Conservation (phyloP, 768 basidiomycete species). For the Cyclocybe cylindracea region DNA sequence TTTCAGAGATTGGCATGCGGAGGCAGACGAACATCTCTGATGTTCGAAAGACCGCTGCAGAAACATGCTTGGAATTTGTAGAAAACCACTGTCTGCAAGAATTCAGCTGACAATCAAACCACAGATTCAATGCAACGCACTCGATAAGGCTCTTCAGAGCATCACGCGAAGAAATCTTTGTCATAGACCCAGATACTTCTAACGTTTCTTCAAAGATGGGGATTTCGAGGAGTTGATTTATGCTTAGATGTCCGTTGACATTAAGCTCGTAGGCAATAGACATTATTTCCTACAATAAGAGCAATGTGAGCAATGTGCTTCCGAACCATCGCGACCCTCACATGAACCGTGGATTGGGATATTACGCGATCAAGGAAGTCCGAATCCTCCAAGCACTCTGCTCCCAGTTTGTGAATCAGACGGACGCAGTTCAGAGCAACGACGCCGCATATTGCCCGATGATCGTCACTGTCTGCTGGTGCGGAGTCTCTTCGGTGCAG, state of each 20-base stretch:
- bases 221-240: conserved; percentile 16
- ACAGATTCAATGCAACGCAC: conserved; percentile 3
- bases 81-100: conserved; percentile 15
- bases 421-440: conserved; percentile 15
- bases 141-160: conserved; percentile 1
- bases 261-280: conserved; percentile 4
- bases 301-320: not conserved
- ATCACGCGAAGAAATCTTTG: not conserved
- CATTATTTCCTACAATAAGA: conserved; percentile 8
- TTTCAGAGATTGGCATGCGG: conserved; percentile 8
- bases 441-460: conserved; percentile 5
- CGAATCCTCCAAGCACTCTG: conserved; percentile 3
- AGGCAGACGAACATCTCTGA: conserved; percentile 15
- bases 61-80: conserved; percentile 2
- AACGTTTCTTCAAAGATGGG: conserved; percentile 21
- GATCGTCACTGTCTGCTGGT: conserved; percentile 1
- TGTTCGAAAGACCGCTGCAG: conserved; percentile 9
- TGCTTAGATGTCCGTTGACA: conserved; percentile 2
- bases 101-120: not conserved
- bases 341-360: conserved; percentile 14
- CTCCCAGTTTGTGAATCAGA: conserved; percentile 9
- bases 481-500: conserved; percentile 1
- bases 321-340: conserved; percentile 6
- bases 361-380: conserved; percentile 10
- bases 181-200: not conserved